These are phyloP conservation scores for Lotus japonicus DNA, from an alignment of 306 rosid species.

Conservation along the genomic window DNA sequence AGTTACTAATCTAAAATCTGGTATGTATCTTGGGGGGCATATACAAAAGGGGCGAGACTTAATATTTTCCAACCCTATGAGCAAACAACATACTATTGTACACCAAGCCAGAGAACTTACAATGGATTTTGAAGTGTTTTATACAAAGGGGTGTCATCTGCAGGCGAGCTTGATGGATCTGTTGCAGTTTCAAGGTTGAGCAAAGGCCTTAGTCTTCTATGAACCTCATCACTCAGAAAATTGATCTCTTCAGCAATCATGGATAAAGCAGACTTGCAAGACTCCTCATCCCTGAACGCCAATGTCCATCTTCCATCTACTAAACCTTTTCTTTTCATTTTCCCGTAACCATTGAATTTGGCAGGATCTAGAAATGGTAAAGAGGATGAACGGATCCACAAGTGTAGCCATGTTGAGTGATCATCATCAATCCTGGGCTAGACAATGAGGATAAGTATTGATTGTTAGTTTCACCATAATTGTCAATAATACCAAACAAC, in stretches of 20 bases:
- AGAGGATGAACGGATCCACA: conserved; percentile 74
- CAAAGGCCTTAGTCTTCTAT: conserved; percentile 72
- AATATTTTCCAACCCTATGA: conserved; percentile 41
- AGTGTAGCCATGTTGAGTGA: conserved; percentile 78
- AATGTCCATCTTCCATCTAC: conserved; percentile 97
- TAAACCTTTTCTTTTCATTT: conserved; percentile 43
- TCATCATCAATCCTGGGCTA: conserved; percentile 81
- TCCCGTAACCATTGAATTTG: conserved; percentile 31
- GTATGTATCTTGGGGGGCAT: conserved; percentile 35
- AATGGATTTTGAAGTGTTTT: conserved; percentile 32
- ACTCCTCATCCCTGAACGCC: conserved; percentile 75
- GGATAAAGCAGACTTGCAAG: conserved; percentile 66
- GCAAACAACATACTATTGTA: conserved; percentile 26
- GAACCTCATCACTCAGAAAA: conserved; percentile 56
- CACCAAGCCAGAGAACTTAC: conserved; percentile 23
- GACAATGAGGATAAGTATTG: conserved; percentile 15
- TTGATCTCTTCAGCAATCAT: conserved; percentile 63
- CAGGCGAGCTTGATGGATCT: conserved; percentile 33
- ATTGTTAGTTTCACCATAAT: neutral
- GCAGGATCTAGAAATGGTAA: conserved; percentile 56
- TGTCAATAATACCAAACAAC: neutral
- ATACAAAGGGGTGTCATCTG: conserved; percentile 26
- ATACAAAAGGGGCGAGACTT: conserved; percentile 41
- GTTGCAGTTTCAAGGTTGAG: conserved; percentile 44
- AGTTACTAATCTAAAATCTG: conserved; percentile 39